Evolutionary conservation across 129 eudicot genomes (phyloP), one percentile per base, ranked within the genome.

Genomic region (Solidago caesia): DNA sequence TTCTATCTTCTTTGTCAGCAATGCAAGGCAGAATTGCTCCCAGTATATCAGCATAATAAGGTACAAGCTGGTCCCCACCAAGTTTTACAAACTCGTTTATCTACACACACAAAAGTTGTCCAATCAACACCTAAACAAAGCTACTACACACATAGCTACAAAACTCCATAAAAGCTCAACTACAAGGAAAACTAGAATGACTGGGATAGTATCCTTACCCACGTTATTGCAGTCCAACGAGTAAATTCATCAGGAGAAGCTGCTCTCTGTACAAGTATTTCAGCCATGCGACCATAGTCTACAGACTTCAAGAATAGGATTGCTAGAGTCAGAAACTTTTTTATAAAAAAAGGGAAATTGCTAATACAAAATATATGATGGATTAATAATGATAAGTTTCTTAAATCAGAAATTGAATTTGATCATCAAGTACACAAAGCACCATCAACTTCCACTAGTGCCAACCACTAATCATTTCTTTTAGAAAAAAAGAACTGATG

Each of bases 211-310:
- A 67, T 75, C 44, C 82, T 78, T 82, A 94, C 99, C 99, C 99
- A 94, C 12, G 97, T 94, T 71, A 94, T 91, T 67, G 99, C 97
- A 70, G 99, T 94, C 85, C 90, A 85, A 15, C 97, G 86, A 77
- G 99, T 94, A 79, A 90, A 94, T 76, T 91, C 99, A 78, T 94
- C 99, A 49, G 83, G 85, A 15, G 99, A 86, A 77, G 91, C 91
- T 64, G 99, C 99, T 86, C 99, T 81, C 64, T 91, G 94, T 51
- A 94, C 97, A 85, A 94, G 88, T 76, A 94, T 94, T 86, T 94
- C 97, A 78, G 99, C 97, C 99, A 94, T 94, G 85, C 99, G 99
- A 75, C 99, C 99, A 82, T 94, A 94, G 84, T 94, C 99, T 94
- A 94, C 99, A 82, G 99, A 94, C 99, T 94, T 89, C 85, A 85